These are phyloP conservation scores for Simmondsia chinensis DNA, from an alignment of 148 eudicot genomes.

Conservation along the genomic window DNA sequence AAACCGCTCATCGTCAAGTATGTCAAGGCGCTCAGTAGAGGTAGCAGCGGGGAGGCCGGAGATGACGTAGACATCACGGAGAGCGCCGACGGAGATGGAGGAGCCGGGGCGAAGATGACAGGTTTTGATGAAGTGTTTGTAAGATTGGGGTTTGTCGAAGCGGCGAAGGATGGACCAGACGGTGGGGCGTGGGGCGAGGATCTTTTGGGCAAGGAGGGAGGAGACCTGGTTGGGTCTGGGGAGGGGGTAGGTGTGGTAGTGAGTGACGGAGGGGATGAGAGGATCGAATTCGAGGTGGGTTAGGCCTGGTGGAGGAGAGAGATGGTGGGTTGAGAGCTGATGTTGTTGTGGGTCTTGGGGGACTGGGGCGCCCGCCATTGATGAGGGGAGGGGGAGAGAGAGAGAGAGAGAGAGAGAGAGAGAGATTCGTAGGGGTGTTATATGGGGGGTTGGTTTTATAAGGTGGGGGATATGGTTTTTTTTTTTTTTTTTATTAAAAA, in stretches of 20 bases:
- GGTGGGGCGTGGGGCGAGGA: slow-evolving; percentile 40
- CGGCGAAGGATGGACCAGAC: slow-evolving; percentile 82
- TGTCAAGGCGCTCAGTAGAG: slow-evolving; percentile 61
- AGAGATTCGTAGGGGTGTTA: no score
- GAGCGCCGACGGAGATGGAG: slow-evolving; percentile 53
- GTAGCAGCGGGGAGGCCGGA: slow-evolving; percentile 70
- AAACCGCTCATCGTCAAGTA: slow-evolving; percentile 48
- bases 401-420: no score
- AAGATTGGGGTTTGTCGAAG: slow-evolving; percentile 71
- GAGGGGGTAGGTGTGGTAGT: slow-evolving; percentile 45
- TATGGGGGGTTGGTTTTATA: no score
- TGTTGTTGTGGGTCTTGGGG: no score
- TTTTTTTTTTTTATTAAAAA: no score
- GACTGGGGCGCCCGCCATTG: no score
- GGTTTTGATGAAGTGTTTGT: slow-evolving; percentile 71
- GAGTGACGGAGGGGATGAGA: no score
- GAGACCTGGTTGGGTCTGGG: slow-evolving; percentile 50
- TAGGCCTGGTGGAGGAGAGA: no score
- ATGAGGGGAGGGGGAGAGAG: no score
- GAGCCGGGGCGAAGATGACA: slow-evolving; percentile 42
- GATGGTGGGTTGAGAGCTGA: no score
- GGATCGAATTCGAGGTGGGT: no score
- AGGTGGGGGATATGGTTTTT: no score
- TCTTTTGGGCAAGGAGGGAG: slow-evolving; percentile 60
- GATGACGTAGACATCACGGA: slow-evolving; percentile 41